Base-by-base conservation (phyloP, 805 yeast species). In the Monosporozyma siamensis region DNA sequence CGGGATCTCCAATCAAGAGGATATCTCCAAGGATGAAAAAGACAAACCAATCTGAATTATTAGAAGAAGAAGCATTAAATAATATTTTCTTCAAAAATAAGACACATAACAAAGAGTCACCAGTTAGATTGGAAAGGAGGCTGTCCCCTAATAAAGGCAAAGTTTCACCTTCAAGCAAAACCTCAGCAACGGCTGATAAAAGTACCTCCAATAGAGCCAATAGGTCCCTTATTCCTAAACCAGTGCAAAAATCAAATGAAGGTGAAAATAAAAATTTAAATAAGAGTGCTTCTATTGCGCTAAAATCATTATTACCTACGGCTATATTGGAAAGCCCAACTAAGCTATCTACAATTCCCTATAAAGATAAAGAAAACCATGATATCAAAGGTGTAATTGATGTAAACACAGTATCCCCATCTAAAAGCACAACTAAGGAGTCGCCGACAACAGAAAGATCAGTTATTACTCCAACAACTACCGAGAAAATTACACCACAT, bases 1-100 rank as follows among this genome's bases (percentile, higher is more conserved):
- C 53, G 8, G 63, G 64, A 1, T 59, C 64, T 4, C 64, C 64
- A 3, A 49, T 51, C 35, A 49, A 51, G 40, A 46, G 61, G 25
- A 38, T 43, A 18, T 47, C 57, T 2, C 50, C 54, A 7, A 5
- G 44, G 41, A 23, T 26, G 35, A 25, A 24, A 30, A 22, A 14
- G 24, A 15, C 22, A 8, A 45, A 46, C 34, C 27, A 48, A 12
- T 38, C 48, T 21, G 56, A 58, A 43, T 23, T 52, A 20, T 39
- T 52, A 15, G 53, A 58, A 31, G 54, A 58, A 25, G 57, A 58
- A 40, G 54, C 64, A 3, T 41, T 60, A 36, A 56, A 53, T 42
- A 51, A 43, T 40, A 59, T 59, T 18, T 58, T 59, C 30, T 48
- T 57, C 9, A 47, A 54, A 7, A 44, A 44, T 32, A 39, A 30